Base-by-base conservation (phyloP, 2,329 filamentous ascomycete genomes). In the Kalmusia sp. region DNA sequence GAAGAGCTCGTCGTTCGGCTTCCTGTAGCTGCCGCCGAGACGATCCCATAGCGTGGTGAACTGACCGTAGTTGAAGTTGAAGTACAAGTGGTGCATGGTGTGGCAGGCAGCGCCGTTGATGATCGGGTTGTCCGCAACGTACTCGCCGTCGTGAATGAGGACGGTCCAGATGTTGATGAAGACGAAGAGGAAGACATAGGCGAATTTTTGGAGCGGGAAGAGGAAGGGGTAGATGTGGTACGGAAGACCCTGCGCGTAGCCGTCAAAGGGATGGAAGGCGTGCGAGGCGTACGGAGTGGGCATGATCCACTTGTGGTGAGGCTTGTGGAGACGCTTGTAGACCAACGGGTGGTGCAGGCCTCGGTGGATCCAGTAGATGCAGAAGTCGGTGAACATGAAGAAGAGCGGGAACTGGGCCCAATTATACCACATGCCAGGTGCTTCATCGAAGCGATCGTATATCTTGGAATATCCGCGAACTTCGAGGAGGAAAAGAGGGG, bases 291-390 rank as follows among this genome's bases (percentile, higher is more conserved):
- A 97, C 0, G 93, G 93, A 3, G 92, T 96, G 3, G 93, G 93
- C 91, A 97, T 96, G 77, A 98, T 97, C 93, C 93, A 98, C 81
- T 96, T 97, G 87, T 98, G 93, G 78, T 98, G 93, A 62, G 92
- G 89, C 85, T 98, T 98, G 85, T 98, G 93, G 44, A 97, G 83
- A 62, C 82, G 81, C 81, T 93, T 96, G 85, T 98, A 98, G 64
- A 95, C 73, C 40, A 77, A 70, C 14, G 90, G 90, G 76, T 92
- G 88, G 77, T 96, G 92, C 57, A 96, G 83, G 52, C 85, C 89
- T 52, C 92, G 89, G 80, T 96, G 92, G 68, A 96, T 93, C 84
- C 89, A 91, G 82, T 96, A 96, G 79, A 96, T 93, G 78, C 83
- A 87, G 75, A 89, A 89, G 77, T 96, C 92, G 78, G 92, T 96